phyloP scores from a whole-genome alignment of 1,284 basidiomycete genomes.

The Peniophora sp. region DNA sequence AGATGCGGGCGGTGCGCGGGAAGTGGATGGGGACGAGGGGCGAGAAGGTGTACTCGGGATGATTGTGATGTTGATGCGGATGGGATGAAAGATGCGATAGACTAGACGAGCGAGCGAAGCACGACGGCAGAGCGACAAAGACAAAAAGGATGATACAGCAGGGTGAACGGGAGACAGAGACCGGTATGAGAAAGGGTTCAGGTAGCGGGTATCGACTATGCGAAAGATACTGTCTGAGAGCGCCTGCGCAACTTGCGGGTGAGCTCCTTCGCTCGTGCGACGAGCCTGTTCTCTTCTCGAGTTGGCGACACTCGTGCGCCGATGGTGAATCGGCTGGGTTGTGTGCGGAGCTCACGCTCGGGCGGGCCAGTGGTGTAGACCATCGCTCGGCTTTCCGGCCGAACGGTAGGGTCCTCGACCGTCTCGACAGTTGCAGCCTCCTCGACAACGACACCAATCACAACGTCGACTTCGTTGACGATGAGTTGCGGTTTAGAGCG shows the following conservation, averaged over 20 bases:
- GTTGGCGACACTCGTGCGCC: not conserved
- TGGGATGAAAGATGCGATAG: too few species aligned
- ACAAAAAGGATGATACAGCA: too few species aligned
- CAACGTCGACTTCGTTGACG: constrained; percentile 9
- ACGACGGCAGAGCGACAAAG: too few species aligned
- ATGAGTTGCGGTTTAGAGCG: constrained; percentile 26
- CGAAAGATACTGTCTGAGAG: not conserved
- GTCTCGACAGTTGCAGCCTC: constrained; percentile 38
- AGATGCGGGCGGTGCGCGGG: too few species aligned
- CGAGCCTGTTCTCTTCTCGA: not conserved
- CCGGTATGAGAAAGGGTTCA: too few species aligned
- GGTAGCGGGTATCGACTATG: too few species aligned
- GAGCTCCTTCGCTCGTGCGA: not conserved
- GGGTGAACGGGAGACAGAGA: too few species aligned
- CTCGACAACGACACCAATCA: constrained; percentile 38
- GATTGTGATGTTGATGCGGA: too few species aligned
- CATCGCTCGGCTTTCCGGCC: constrained; percentile 16
- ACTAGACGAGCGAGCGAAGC: too few species aligned
- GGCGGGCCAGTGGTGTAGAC: constrained; percentile 23
- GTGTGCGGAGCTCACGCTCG: not conserved
- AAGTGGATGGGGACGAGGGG: too few species aligned
- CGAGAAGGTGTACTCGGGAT: too few species aligned
- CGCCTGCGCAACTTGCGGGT: not conserved
- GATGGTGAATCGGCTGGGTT: not conserved
- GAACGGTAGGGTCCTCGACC: constrained; percentile 23